Evolutionary conservation across 306 rosid species (phyloP).

Genomic region (Alnus glutinosa): DNA sequence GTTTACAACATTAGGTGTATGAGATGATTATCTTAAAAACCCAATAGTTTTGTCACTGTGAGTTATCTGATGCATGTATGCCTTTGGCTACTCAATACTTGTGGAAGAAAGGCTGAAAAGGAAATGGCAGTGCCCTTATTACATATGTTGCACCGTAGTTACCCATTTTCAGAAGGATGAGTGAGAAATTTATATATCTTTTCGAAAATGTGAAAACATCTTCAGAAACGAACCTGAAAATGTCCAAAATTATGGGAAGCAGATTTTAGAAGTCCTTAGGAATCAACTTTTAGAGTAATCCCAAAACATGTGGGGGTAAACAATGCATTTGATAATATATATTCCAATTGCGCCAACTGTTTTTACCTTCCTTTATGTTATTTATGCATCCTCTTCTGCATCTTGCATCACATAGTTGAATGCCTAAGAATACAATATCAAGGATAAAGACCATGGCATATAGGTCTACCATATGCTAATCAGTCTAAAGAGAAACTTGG

Average conservation of each 20-base stretch:
- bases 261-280: background rate
- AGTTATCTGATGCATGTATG: background rate
- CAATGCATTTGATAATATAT: background rate
- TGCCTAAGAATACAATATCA: background rate
- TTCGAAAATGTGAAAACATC: background rate
- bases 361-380: background rate
- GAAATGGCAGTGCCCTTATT: constrained; percentile 1
- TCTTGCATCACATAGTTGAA: background rate
- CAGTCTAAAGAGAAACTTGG: background rate
- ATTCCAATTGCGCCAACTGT: background rate
- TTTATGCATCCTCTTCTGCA: background rate
- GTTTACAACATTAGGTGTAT: background rate
- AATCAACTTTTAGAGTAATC: background rate
- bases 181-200: background rate
- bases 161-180: constrained; percentile 3
- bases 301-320: background rate
- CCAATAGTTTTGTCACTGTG: background rate
- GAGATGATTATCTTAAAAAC: background rate
- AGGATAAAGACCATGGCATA: background rate
- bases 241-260: background rate
- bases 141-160: background rate
- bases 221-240: background rate
- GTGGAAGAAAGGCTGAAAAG: background rate
- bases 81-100: background rate
- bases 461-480: background rate